Evolutionary conservation across 2,329 filamentous ascomycete species (phyloP), one percentile per base, ranked within the genome.

Genomic region (Orbilia brochopaga): DNA sequence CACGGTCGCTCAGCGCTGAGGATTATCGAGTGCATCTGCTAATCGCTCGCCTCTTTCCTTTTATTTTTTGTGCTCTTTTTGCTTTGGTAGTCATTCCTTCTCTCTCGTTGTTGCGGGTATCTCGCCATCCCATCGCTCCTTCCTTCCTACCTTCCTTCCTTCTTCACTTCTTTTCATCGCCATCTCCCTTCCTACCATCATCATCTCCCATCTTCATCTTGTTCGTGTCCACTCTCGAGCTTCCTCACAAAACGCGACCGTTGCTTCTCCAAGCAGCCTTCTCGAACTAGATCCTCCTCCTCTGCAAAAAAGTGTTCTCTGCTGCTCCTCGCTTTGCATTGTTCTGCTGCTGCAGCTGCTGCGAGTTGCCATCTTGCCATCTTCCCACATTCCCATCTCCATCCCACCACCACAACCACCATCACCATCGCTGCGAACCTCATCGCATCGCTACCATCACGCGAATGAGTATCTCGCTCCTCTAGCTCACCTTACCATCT

Each of bases 391-490:
- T 5, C 42, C 13, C 42, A 13, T 21, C 42, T 4, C 42, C 4
- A 46, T 21, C 15, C 42, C 15, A 46, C 42, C 3, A n/a, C 5
- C 42, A 5, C 30, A 53, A 30, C 37, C 27, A 37, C 8, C 32
- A n/a, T 13, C 37, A 42, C 21, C 42, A 59, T 21, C 55, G 19
- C 11, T 23, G 8, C 19, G 40, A 17, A n/a, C 21, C 52, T 17
- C 17, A 13, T 19, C 24, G 52, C 37, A 37, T 59, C 44, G 10
- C 17, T 48, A 11, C 51, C 27, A 19, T 40, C 44, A 53, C 44
- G 40, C 50, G 37, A 54, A 63, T 63, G 59, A 63, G 48, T 63
- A 37, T 19, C 23, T n/a, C 32, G n/a, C 51, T 19, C 27, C 50
- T 27, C 46, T 21, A 42, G 32, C 37, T 27, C 40, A 27, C 35